Percentiles rank a stretch among this genome's conserved stretches.
These are phyloP conservation scores for Xylaria digitata DNA, from an alignment of 2,329 filamentous ascomycete genomes.

Conservation along the genomic window DNA sequence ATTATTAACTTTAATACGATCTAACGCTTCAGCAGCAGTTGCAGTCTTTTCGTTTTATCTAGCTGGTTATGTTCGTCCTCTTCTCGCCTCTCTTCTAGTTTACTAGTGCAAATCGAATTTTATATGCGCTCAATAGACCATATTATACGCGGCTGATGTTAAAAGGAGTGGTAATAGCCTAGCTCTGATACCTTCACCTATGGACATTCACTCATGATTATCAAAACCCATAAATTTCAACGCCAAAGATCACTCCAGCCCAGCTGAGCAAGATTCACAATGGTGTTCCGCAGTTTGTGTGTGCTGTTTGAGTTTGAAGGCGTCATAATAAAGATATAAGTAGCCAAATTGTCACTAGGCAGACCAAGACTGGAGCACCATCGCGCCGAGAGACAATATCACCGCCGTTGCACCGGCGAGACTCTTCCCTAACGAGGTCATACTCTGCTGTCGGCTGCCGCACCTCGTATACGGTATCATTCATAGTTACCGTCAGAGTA, in stretches of 20 bases:
- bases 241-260: conserved; percentile 2
- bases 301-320: conserved; percentile 1
- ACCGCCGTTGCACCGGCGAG: conserved; percentile 1
- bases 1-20: too few relatives aligned
- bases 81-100: too few relatives aligned
- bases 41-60: too few relatives aligned
- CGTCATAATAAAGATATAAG: conserved; percentile 18
- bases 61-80: too few relatives aligned
- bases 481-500: conserved; percentile 15
- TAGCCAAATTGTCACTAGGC: conserved; percentile 8
- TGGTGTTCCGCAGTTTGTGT: neutral
- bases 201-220: conserved; percentile 1
- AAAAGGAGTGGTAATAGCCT: neutral
- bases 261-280: neutral
- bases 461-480: conserved; percentile 16
- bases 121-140: too few relatives aligned
- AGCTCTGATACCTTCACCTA: conserved; percentile 3
- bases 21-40: too few relatives aligned
- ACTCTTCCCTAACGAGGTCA: conserved; percentile 7
- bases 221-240: conserved; percentile 3
- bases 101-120: too few relatives aligned
- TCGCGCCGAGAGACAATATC: conserved; percentile 15
- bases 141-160: neutral
- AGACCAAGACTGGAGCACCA: conserved; percentile 6
- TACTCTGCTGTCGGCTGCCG: conserved; percentile 13